A percentile compares a stretch with the other conserved stretches of the same genome.
Evolutionary conservation across 2,329 filamentous ascomycete genomes (phyloP).

Genomic region (Penicillium decumbens): DNA sequence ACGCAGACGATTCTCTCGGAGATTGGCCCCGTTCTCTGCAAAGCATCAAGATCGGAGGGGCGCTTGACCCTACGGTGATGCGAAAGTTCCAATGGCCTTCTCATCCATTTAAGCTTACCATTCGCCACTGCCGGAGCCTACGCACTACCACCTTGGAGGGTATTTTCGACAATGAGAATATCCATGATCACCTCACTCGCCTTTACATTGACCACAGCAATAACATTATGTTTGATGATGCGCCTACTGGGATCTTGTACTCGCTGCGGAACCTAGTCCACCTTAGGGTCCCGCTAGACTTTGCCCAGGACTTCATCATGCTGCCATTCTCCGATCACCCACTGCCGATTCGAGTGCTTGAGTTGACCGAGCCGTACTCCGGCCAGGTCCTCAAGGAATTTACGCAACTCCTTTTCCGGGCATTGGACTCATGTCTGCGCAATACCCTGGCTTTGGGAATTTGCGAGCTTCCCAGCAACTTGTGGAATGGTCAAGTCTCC

Average conservation of each 20-base stretch:
- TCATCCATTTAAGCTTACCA: neutral
- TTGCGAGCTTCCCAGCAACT: neutral
- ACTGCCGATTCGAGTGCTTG: neutral
- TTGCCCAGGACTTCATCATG: neutral
- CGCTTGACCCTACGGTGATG: neutral
- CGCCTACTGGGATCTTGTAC: neutral
- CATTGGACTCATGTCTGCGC: neutral
- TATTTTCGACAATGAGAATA: neutral
- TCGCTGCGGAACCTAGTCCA: neutral
- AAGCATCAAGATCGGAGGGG: neutral
- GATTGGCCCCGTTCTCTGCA: conserved; percentile 3
- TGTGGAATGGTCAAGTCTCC: neutral
- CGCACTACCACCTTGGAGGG: neutral
- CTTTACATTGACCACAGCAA: neutral
- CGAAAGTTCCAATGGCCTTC: neutral
- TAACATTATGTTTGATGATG: neutral
- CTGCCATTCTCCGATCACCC: neutral
- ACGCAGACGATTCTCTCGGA: neutral
- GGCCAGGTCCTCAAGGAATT: neutral
- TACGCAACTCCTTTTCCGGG: neutral
- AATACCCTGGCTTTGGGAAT: conserved; percentile 1
- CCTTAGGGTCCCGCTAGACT: neutral
- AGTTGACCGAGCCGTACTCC: neutral
- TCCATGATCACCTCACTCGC: neutral
- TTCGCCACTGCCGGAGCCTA: neutral